Evolutionary conservation across 331 rosid genomes (phyloP).

Genomic region (Spiraea crenata): DNA sequence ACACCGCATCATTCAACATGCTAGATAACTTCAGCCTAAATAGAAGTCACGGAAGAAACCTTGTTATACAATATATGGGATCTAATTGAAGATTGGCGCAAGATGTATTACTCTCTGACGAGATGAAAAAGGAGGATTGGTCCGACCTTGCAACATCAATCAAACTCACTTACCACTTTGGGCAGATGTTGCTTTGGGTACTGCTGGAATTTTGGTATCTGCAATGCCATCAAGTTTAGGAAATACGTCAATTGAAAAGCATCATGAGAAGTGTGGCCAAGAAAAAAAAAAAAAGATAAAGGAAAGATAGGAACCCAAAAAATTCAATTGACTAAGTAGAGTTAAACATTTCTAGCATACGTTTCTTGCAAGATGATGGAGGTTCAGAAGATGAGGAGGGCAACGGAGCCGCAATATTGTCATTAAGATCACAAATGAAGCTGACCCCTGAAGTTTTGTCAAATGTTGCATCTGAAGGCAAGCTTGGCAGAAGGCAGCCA

Average conservation of each 20-base stretch:
- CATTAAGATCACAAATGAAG: conserved; percentile 73
- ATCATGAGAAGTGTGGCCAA: too few species aligned
- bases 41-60: neutral
- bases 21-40: too few species aligned
- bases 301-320: neutral
- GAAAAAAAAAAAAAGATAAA: too few species aligned
- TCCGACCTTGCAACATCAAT: neutral
- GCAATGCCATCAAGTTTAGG: conserved; percentile 26
- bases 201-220: conserved; percentile 50
- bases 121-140: neutral
- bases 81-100: neutral
- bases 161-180: conserved; percentile 42
- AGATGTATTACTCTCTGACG: neutral
- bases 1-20: neutral
- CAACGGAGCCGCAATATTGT: conserved; percentile 72
- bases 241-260: too few species aligned
- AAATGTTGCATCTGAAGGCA: conserved; percentile 55
- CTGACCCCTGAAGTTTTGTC: conserved; percentile 54
- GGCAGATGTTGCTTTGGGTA: conserved; percentile 51
- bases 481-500: conserved; percentile 68
- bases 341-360: conserved; percentile 33
- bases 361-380: conserved; percentile 54
- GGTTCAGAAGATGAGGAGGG: conserved; percentile 40
- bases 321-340: conserved; percentile 5
- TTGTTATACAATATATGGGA: neutral